Evolutionary conservation across 2,329 filamentous ascomycete genomes (phyloP), one percentile per base, ranked within the genome.

Genomic region (Calonectria henricotiae): DNA sequence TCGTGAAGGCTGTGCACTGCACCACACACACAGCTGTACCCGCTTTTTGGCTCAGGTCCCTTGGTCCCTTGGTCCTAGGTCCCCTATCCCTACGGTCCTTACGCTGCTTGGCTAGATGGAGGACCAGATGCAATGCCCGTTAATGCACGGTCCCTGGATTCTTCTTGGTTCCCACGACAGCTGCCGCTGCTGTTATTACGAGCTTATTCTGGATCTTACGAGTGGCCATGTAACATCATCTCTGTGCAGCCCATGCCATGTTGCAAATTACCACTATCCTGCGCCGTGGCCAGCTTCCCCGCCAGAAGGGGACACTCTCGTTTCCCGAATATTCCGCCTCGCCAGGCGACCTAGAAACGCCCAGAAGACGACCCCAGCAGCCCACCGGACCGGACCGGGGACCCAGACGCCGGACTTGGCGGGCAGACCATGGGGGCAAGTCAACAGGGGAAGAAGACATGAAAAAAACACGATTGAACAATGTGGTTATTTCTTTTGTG

Each of bases 141-240:
- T 58, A 35, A 66, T 60, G 63, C 51, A 46, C 63, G 41, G 63
- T 60, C 51, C 49, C 62, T 58, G 49, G 39, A 17, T 49, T 49
- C n/a, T 47, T 15, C 25, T 15, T 27, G 23, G 11, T 49, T 17
- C 5, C 15, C 15, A 15, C 46, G 4, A 25, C 15, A 8, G n/a
- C n/a, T 46, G 20, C n/a, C 20, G 43, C 11, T 44, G 41, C 20
- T 9, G 11, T 37, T 37, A 37, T 46, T 9, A 20, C 43, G 43
- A 46, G 43, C n/a, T 12, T 8, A 23, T 46, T 46, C n/a, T 20
- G n/a, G 39, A 55, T 20, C 51, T 55, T 55, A 55, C 51, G 11
- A 55, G 51, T 12, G 9, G 7, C 20, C 51, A 55, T 55, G 51
- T 55, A 37, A 55, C 32, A 25, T 55, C 12, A 30, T 30, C 35